Percentiles rank a stretch among this genome's conserved stretches.
phyloP scores from a whole-genome alignment of 179 eudicot species.

The Nepenthes alata region DNA sequence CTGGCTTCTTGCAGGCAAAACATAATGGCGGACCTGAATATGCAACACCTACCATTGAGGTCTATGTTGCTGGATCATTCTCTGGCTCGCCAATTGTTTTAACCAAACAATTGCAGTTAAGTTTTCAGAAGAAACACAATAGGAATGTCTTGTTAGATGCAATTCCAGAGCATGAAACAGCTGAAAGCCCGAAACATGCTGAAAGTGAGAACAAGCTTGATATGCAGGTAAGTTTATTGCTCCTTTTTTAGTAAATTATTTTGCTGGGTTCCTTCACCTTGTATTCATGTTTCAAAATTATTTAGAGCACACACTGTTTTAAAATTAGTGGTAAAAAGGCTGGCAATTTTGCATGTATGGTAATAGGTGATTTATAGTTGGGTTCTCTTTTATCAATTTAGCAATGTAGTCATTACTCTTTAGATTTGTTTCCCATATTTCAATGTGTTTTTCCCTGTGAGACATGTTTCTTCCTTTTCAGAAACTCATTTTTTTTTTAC shows the following conservation, averaged over 20 bases:
- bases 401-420: no score
- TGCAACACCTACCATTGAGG: constrained; percentile 50
- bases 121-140: constrained; percentile 37
- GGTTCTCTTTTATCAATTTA: no score
- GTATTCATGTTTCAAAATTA: not conserved
- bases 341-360: no score
- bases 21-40: constrained; percentile 25
- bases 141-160: constrained; percentile 50
- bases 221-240: constrained; percentile 31
- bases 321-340: no score
- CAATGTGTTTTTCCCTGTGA: no score
- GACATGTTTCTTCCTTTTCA: no score
- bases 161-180: constrained; percentile 49
- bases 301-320: no score
- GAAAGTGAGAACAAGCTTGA: constrained; percentile 14
- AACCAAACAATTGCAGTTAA: constrained; percentile 59
- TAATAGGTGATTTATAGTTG: no score
- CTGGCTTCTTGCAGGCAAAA: constrained; percentile 49
- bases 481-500: no score
- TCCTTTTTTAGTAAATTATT: not conserved
- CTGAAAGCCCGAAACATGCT: constrained; percentile 21
- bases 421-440: no score
- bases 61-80: constrained; percentile 77
- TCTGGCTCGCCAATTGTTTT: constrained; percentile 68
- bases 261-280: not conserved